phyloP scores from a whole-genome alignment of 2,329 filamentous ascomycete genomes.

The Colletotrichum godetiae region DNA sequence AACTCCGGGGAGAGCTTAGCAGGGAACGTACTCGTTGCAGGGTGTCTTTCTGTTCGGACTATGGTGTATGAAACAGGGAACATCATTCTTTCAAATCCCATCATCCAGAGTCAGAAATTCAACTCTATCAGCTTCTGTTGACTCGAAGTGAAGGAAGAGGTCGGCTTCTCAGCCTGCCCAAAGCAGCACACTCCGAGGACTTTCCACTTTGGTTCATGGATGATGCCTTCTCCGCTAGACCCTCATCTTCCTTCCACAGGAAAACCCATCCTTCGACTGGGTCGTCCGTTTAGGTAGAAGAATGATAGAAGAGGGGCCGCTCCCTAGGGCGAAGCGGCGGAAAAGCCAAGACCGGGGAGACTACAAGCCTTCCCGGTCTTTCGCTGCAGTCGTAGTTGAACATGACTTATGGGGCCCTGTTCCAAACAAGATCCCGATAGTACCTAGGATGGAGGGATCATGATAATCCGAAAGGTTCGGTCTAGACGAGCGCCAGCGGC shows the following conservation, averaged over 20 bases:
- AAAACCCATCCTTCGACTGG: not conserved
- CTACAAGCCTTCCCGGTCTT: slow-evolving; percentile 6
- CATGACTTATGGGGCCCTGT: not conserved
- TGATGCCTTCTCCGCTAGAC: slow-evolving; percentile 2
- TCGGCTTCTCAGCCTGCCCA: no score
- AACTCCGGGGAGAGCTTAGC: not conserved
- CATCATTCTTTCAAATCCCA: not conserved
- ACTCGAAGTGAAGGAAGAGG: not conserved
- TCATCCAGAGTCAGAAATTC: not conserved
- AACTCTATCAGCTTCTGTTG: not conserved
- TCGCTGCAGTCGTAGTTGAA: not conserved
- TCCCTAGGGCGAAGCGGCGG: not conserved
- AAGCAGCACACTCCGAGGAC: not conserved
- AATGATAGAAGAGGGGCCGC: not conserved
- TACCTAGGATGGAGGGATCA: not conserved
- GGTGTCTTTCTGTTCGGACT: not conserved
- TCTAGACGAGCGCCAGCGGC: not conserved
- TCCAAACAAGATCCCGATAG: not conserved
- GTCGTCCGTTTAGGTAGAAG: not conserved
- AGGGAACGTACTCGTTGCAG: not conserved
- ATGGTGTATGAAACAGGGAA: not conserved
- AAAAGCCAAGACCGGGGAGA: slow-evolving; percentile 17
- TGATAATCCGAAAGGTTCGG: no score
- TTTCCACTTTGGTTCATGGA: not conserved
- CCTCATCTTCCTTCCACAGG: not conserved